phyloP scores from a whole-genome alignment of 2,329 filamentous ascomycete genomes.

The Penicillium psychrosexuale region DNA sequence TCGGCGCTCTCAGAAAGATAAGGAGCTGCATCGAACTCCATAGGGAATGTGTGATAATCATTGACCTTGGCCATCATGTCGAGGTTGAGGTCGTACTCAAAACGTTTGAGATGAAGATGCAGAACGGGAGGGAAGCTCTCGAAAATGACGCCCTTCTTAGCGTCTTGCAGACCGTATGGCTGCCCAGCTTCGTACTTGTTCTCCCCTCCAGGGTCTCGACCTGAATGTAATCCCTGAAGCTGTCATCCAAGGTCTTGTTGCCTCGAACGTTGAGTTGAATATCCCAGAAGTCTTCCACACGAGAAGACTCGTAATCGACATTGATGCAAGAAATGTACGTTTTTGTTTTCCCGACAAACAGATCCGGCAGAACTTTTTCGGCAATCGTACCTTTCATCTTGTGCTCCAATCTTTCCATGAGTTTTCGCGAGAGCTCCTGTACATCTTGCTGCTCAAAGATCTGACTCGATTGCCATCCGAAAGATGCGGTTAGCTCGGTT shows the following conservation, averaged over 20 bases:
- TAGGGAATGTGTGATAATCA: constrained; percentile 49
- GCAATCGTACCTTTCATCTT: constrained; percentile 96
- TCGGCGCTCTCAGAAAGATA: constrained; percentile 86
- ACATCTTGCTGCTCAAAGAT: constrained; percentile 99
- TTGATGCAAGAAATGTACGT: constrained; percentile 99
- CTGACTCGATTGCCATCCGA: constrained; percentile 96
- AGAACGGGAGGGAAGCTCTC: constrained; percentile 90
- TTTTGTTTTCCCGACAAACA: constrained; percentile 98
- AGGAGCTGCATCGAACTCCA: constrained; percentile 63
- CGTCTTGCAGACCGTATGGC: constrained; percentile 88
- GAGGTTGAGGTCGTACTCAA: constrained; percentile 94
- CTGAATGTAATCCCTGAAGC: constrained; percentile 93
- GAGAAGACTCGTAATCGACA: constrained; percentile 93
- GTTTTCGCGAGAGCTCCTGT: constrained; percentile 89
- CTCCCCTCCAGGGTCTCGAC: constrained; percentile 94
- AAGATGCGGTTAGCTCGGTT: constrained; percentile 90
- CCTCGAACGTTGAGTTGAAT: constrained; percentile 95
- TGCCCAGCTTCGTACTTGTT: constrained; percentile 96
- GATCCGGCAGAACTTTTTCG: constrained; percentile 80
- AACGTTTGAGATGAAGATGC: constrained; percentile 92
- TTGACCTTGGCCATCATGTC: constrained; percentile 98
- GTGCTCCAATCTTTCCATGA: constrained; percentile 96
- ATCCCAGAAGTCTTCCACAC: constrained; percentile 98
- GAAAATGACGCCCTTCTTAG: constrained; percentile 97
- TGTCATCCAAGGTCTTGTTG: constrained; percentile 88